Conservation (phyloP, 352 stramenopile genomes). For the Pythium brachiatum region DNA sequence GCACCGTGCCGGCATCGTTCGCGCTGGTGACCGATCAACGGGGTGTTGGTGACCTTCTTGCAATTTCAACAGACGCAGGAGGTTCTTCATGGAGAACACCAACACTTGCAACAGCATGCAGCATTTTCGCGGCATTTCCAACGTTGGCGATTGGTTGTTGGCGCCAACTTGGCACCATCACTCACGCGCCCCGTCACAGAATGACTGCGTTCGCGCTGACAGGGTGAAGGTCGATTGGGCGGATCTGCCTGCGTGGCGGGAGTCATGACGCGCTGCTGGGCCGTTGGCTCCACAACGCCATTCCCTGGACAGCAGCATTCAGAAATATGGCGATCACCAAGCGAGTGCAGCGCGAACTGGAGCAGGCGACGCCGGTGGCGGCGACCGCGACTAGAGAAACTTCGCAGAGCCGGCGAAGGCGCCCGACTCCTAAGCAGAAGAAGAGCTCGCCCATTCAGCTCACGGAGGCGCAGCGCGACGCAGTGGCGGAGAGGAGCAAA, state of each 20-base stretch:
- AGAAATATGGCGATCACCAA: slow-evolving; percentile 27
- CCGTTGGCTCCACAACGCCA: slow-evolving; percentile 1
- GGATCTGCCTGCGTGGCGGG: not conserved
- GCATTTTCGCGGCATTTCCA: not conserved
- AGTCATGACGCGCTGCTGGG: not conserved
- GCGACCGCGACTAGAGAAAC: not conserved
- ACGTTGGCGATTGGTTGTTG: not conserved
- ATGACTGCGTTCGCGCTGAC: not conserved
- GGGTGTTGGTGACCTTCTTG: too few species aligned
- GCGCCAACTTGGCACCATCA: not conserved
- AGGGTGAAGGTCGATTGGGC: not conserved
- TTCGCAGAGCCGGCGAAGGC: not conserved
- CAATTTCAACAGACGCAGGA: too few species aligned
- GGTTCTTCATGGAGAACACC: too few species aligned
- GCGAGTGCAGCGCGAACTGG: slow-evolving; percentile 25
- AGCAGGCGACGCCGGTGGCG: slow-evolving; percentile 13
- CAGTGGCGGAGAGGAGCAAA: slow-evolving; percentile 22
- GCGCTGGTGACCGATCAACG: not conserved
- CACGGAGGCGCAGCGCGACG: slow-evolving; percentile 25
- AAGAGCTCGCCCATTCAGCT: slow-evolving; percentile 12
- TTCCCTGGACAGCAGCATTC: not conserved
- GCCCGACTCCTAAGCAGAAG: too few species aligned
- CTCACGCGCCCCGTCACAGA: not conserved
- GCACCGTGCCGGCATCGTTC: not conserved
- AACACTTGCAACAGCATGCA: too few species aligned